Percentiles rank a stretch among this genome's conserved stretches.
phyloP scores from a whole-genome alignment of 2,329 filamentous ascomycete genomes.

The Colletotrichum musae region DNA sequence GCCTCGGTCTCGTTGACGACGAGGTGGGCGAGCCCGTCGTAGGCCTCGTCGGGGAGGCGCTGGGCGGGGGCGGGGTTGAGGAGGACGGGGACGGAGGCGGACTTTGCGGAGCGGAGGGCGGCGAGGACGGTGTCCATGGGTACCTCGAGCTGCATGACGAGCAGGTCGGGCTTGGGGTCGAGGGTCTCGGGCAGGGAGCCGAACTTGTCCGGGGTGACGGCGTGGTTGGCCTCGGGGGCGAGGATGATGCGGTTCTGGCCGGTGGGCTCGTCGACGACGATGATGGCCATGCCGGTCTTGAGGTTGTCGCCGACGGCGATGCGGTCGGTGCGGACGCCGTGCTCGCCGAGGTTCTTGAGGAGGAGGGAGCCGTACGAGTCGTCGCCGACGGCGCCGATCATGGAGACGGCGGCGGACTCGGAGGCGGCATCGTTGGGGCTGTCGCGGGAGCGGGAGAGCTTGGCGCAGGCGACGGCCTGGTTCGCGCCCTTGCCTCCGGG shows the following conservation, averaged over 20 bases:
- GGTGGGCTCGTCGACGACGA: slow-evolving; percentile 80
- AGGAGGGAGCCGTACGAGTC: slow-evolving; percentile 76
- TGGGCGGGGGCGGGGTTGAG: slow-evolving; percentile 89
- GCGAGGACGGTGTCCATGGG: slow-evolving; percentile 76
- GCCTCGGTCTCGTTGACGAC: slow-evolving; percentile 95
- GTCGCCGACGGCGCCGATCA: slow-evolving; percentile 81
- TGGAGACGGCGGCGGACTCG: slow-evolving; percentile 66
- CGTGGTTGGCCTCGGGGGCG: slow-evolving; percentile 78
- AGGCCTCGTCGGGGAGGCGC: slow-evolving; percentile 76
- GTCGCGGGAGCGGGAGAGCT: slow-evolving; percentile 74
- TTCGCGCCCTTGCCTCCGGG: slow-evolving; percentile 96
- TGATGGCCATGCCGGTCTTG: slow-evolving; percentile 80
- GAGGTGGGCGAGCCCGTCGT: slow-evolving; percentile 79
- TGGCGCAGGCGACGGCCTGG: slow-evolving; percentile 90
- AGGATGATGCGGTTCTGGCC: slow-evolving; percentile 85
- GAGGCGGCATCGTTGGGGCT: slow-evolving; percentile 49
- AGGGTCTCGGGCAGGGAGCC: slow-evolving; percentile 46
- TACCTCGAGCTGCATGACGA: slow-evolving; percentile 86
- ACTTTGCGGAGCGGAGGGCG: slow-evolving; percentile 67
- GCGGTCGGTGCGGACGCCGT: slow-evolving; percentile 73
- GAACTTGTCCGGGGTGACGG: slow-evolving; percentile 56
- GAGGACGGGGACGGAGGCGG: slow-evolving; percentile 72
- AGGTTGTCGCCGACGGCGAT: slow-evolving; percentile 58
- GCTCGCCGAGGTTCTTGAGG: slow-evolving; percentile 68
- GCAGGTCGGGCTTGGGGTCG: slow-evolving; percentile 67